Base-by-base conservation (phyloP, 805 yeast species). In the Priceomyces haplophilus region DNA sequence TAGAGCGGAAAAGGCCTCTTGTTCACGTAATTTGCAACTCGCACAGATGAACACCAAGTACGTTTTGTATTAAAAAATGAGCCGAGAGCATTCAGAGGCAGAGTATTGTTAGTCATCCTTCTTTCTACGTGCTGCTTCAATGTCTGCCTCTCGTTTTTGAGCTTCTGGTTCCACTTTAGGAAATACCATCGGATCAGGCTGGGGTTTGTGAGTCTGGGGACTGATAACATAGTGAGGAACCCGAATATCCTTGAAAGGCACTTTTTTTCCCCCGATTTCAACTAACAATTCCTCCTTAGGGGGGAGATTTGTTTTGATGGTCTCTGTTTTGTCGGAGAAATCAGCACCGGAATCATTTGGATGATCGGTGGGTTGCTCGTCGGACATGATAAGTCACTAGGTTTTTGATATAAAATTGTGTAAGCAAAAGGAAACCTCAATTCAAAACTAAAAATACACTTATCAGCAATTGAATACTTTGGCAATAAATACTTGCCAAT, bases 151-250 rank as follows among this genome's bases (percentile, higher is more conserved):
- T 41, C 63, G 51, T 15, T 44, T 54, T 50, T 60, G 62, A 7
- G 67, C 68, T 16, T 52, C 63, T 1, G 63, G 64, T 41, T 61
- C 66, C 35, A 65, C 47, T 34, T 57, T 64, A 10, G 72, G 72
- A 41, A 65, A 63, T 6, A 50, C 38, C 12, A 46, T 47, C 1
- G 62, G 48, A 40, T 58, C 52, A 13, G 54, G 50, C 16, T 43
- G 36, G 3, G 66, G 62, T 42, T 56, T 56, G 39, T 53, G 58
- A 11, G 51, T 40, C 16, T 40, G 31, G 7, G 67, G 67, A 31
- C 55, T 48, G 19, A 60, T 35, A 16, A 59, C 56, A 24, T 58
- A 39, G 47, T 70, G 76, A 3, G 76, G 76, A 46, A 65, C 67
- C 53, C 59, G 67, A 47, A 71, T 64, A 34, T 40, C 40, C 37